Evolutionary conservation across 2,329 filamentous ascomycete species (phyloP), one percentile per base, ranked within the genome.

Genomic region (Hymenoscyphus albidus): DNA sequence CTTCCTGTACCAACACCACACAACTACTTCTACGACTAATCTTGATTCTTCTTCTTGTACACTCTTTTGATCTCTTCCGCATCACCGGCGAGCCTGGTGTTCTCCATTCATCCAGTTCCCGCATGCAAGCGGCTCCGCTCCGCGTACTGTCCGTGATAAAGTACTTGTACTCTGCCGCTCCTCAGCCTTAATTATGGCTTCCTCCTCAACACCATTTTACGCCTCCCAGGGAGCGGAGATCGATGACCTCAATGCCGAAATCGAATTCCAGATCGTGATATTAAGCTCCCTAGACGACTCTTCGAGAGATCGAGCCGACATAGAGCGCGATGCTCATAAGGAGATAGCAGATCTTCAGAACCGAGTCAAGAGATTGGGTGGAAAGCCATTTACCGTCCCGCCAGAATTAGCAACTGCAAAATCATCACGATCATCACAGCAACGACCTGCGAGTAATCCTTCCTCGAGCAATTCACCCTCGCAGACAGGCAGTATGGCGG

Each of bases 241-340:
- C 18, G 35, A 12, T 5, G 44, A 27, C 2, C 12, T 82, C 22
- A 68, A 68, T 18, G 80, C 82, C 62, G 80, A 82, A 63, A 71
- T 83, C 65, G 74, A 70, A 39, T 74, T 81, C 22, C 78, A 81
- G 65, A 74, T 74, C 58, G 78, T 79, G 59, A 75, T 83, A 22
- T 73, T 83, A 2, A 68, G 71, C 7, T 82, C 80, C 1, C 75
- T 83, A n/a, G 69, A 71, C 48, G 67, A 74, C 57, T 62, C 70
- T 1, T 66, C 72, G 1, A 59, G 71, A 13, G 62, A 74, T 22
- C 70, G 72, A 35, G 71, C 73, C 27, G 67, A 72, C 32, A 66
- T 70, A 3, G 66, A 72, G 39, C 65, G 68, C 5, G 68, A 74
- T n/a, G 62, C 71, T 5, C 64, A 69, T 4, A 67, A 67, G 18